These are phyloP conservation scores for Malassezia dermatis DNA, from an alignment of 1,284 basidiomycete species.

Conservation along the genomic window DNA sequence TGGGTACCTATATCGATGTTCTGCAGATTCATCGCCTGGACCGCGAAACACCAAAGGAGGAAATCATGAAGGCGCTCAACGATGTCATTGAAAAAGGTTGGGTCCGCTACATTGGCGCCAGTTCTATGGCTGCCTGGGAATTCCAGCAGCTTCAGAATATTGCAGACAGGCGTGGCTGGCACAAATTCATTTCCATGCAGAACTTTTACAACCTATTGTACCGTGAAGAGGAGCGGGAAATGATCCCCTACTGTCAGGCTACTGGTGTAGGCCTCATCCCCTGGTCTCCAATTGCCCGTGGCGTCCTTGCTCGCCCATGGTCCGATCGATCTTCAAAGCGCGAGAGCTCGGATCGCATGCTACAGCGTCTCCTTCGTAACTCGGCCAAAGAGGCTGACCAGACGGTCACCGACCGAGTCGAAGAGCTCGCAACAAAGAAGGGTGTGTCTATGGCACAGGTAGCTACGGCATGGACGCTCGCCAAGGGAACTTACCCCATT, in stretches of 20 bases:
- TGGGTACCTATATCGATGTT: slow-evolving; percentile 59
- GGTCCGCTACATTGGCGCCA: slow-evolving; percentile 18
- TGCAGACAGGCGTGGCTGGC: slow-evolving; percentile 14
- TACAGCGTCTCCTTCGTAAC: background rate
- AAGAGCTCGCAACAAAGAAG: slow-evolving; percentile 49
- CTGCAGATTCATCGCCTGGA: slow-evolving; percentile 54
- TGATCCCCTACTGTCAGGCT: slow-evolving; percentile 56
- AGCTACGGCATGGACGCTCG: slow-evolving; percentile 47
- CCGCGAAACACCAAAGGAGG: slow-evolving; percentile 54
- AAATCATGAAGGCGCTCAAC: slow-evolving; percentile 58
- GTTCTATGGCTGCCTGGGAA: slow-evolving; percentile 17
- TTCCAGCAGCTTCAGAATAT: slow-evolving; percentile 17
- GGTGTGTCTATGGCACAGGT: slow-evolving; percentile 50
- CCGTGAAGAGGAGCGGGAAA: slow-evolving; percentile 61
- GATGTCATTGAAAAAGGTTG: slow-evolving; percentile 51
- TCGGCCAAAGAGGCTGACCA: slow-evolving; percentile 8
- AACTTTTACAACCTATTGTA: slow-evolving; percentile 57
- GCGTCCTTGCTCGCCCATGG: slow-evolving; percentile 48
- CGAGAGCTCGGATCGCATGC: background rate
- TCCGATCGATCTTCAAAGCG: background rate
- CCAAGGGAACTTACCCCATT: slow-evolving; percentile 8
- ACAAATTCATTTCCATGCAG: slow-evolving; percentile 56
- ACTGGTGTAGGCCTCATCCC: slow-evolving; percentile 52
- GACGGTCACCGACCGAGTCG: slow-evolving; percentile 42
- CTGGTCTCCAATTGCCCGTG: slow-evolving; percentile 50